A percentile compares a stretch with the other conserved stretches of the same genome.
Evolutionary conservation across 257 asterid genomes (phyloP).

Genomic region (Coffea eugenioides): DNA sequence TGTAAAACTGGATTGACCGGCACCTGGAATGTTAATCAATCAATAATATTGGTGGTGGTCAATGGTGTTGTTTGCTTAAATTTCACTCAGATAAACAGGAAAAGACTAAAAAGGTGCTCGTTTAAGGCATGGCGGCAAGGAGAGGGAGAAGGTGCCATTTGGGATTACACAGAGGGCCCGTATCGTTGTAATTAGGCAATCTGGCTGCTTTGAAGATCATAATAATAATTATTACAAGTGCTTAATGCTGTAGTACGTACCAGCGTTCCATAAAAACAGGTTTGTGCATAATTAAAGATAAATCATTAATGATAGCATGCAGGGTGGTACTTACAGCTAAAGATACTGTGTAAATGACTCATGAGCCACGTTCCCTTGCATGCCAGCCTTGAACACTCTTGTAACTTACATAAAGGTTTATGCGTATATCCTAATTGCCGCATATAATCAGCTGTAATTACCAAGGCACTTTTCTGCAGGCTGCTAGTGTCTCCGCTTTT

Average conservation of each 20-base stretch:
- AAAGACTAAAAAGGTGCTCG: neutral
- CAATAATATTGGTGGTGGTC: neutral
- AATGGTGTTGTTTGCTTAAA: neutral
- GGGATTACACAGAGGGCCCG: neutral
- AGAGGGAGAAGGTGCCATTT: neutral
- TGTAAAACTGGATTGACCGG: neutral
- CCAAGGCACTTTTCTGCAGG: too few species aligned
- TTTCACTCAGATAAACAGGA: neutral
- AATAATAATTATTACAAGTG: neutral
- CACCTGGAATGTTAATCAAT: neutral
- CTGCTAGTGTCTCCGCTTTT: neutral
- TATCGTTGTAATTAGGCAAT: neutral
- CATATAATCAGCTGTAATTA: too few species aligned
- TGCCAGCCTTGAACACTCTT: slow-evolving; percentile 18
- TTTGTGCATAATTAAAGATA: neutral
- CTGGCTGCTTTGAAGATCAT: neutral
- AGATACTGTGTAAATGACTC: slow-evolving; percentile 8
- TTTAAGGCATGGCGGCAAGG: neutral
- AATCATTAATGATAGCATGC: neutral
- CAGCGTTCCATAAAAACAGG: neutral
- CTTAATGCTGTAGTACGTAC: neutral
- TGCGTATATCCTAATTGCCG: neutral
- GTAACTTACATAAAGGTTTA: neutral
- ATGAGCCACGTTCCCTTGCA: neutral
- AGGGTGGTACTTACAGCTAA: slow-evolving; percentile 16